phyloP scores from a whole-genome alignment of 164 flowering plant genomes.

The Buxus sempervirens region DNA sequence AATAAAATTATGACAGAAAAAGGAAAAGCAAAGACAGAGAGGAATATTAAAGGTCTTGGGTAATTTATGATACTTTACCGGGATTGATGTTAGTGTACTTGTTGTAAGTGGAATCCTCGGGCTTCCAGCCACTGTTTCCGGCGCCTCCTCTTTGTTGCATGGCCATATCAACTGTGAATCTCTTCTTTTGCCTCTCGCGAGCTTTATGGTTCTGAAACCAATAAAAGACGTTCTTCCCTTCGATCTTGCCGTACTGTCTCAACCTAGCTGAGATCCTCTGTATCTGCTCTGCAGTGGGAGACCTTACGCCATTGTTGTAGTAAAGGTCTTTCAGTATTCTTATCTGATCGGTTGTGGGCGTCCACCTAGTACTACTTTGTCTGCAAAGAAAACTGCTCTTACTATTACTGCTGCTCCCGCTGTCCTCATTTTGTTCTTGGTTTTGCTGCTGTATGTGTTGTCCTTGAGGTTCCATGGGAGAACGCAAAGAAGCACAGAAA shows the following conservation, averaged over 20 bases:
- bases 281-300: slow-evolving; percentile 87
- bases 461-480: slow-evolving; percentile 46
- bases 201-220: slow-evolving; percentile 99
- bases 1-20: background rate
- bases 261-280: slow-evolving; percentile 83
- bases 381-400: slow-evolving; percentile 54
- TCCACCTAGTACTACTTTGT: slow-evolving; percentile 87
- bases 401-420: slow-evolving; percentile 22
- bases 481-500: slow-evolving; percentile 6
- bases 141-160: slow-evolving; percentile 29
- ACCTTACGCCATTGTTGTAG: slow-evolving; percentile 87
- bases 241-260: slow-evolving; percentile 89
- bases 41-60: background rate
- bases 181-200: slow-evolving; percentile 88
- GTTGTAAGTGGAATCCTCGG: slow-evolving; percentile 19
- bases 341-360: slow-evolving; percentile 92
- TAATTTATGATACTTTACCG: slow-evolving; percentile 9
- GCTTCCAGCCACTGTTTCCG: slow-evolving; percentile 16
- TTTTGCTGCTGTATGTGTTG: slow-evolving; percentile 25
- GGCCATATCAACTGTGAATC: slow-evolving; percentile 41
- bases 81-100: slow-evolving; percentile 24
- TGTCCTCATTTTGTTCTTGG: slow-evolving; percentile 27
- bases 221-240: slow-evolving; percentile 96
- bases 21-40: background rate
- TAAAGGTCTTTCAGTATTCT: slow-evolving; percentile 83